These are phyloP conservation scores for Entophlyctis luteolus DNA, from an alignment of 192 early-diverging fungal genomes.

Conservation along the genomic window DNA sequence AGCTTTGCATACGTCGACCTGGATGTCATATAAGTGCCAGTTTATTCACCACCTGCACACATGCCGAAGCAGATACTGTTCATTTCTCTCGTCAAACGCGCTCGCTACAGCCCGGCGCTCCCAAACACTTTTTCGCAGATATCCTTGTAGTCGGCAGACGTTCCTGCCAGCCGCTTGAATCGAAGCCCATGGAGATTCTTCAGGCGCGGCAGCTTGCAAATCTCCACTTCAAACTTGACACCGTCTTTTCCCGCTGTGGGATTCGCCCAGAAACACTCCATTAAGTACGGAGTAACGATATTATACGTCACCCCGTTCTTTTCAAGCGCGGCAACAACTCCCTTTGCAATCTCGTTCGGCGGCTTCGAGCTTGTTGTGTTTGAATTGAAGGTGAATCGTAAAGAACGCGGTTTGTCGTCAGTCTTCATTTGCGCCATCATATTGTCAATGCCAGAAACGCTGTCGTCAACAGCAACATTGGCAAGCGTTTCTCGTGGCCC, in stretches of 20 bases:
- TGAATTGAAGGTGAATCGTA: slow-evolving; percentile 63
- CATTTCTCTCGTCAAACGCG: no score
- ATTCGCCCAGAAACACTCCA: slow-evolving; percentile 44
- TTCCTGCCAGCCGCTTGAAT: slow-evolving; percentile 78
- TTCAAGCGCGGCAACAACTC: slow-evolving; percentile 40
- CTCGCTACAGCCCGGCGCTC: slow-evolving; percentile 62
- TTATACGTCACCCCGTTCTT: slow-evolving; percentile 39
- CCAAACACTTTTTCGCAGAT: slow-evolving; percentile 79
- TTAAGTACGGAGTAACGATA: slow-evolving; percentile 38
- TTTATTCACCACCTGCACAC: no score
- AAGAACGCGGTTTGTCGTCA: slow-evolving; percentile 52
- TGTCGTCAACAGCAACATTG: slow-evolving; percentile 19
- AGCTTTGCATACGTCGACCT: no score
- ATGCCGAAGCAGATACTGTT: no score
- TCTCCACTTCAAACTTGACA: slow-evolving; percentile 71
- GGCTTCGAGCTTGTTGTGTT: slow-evolving; percentile 58
- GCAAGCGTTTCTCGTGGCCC: slow-evolving; percentile 26
- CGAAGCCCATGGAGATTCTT: slow-evolving; percentile 83
- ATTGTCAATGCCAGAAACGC: slow-evolving; percentile 4
- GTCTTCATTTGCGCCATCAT: slow-evolving; percentile 10
- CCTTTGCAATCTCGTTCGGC: slow-evolving; percentile 54
- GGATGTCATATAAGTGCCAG: no score
- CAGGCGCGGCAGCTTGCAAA: slow-evolving; percentile 76
- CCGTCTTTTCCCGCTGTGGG: slow-evolving; percentile 37
- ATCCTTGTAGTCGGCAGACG: slow-evolving; percentile 83